phyloP scores from a whole-genome alignment of 2,329 filamentous ascomycete genomes.

The Alternaria ethzedia region DNA sequence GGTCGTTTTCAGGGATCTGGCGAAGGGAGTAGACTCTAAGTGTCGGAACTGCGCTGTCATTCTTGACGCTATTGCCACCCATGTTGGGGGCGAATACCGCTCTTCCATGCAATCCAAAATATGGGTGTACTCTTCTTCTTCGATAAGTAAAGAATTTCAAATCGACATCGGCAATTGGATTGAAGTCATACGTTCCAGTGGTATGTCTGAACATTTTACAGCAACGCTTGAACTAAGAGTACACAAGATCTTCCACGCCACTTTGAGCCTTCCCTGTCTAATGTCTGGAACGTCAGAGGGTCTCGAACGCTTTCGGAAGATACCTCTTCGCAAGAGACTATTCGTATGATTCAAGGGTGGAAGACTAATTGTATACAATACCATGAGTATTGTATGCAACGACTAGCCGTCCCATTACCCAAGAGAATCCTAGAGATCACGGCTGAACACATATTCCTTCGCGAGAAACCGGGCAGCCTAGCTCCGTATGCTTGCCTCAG shows the following conservation, averaged over 20 bases:
- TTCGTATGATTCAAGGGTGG: neutral
- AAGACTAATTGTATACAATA: neutral
- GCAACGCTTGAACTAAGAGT: accelerated
- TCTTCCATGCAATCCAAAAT: accelerated
- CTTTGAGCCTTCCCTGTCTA: accelerated
- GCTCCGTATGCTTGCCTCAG: neutral
- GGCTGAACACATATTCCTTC: neutral
- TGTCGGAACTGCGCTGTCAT: neutral
- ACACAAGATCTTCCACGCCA: accelerated
- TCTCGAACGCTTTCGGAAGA: accelerated
- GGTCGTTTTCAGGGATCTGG: neutral
- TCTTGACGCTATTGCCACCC: neutral
- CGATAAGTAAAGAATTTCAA: no score
- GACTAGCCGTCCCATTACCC: accelerated
- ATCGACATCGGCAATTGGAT: no score
- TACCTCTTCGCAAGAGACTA: neutral
- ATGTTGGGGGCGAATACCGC: no score
- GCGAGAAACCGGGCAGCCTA: accelerated
- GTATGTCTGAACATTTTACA: neutral
- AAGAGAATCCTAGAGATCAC: neutral
- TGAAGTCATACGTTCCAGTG: neutral
- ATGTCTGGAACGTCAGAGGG: neutral
- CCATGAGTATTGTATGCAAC: neutral
- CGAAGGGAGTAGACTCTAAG: neutral
- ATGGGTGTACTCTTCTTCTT: accelerated